Conservation (phyloP, 164 flowering plant species). For the Vitis cinerea region DNA sequence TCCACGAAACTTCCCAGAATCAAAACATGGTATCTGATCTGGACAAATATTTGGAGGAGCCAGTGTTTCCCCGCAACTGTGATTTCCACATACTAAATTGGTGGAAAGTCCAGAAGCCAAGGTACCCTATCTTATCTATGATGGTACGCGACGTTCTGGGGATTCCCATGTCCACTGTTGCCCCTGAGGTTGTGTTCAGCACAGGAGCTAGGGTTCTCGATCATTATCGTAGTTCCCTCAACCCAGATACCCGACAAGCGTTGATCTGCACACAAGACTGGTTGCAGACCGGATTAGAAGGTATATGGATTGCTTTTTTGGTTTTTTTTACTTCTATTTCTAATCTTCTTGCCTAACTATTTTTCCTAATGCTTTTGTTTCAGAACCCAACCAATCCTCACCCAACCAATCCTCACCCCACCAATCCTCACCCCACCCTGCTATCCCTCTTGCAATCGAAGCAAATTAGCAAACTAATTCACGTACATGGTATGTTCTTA, state of each 20-base stretch:
- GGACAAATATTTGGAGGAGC: constrained; percentile 74
- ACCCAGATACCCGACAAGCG: constrained; percentile 59
- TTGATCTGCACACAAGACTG: constrained; percentile 77
- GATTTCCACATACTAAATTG: constrained; percentile 71
- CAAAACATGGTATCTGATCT: constrained; percentile 53
- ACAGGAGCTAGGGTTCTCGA: constrained; percentile 53
- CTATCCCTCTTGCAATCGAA: constrained; percentile 14
- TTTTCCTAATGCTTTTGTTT: background rate
- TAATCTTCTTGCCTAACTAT: background rate
- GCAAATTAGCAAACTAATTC: constrained; percentile 2
- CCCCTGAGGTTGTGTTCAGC: constrained; percentile 43
- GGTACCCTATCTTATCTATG: constrained; percentile 70
- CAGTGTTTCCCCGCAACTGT: constrained; percentile 62
- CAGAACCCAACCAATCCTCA: constrained; percentile 19
- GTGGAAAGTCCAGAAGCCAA: constrained; percentile 81
- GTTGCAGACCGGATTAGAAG: constrained; percentile 50
- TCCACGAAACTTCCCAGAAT: constrained; percentile 52
- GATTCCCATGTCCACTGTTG: constrained; percentile 58
- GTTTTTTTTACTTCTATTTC: background rate
- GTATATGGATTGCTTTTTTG: constrained; percentile 19
- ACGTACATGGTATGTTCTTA: constrained; percentile 1
- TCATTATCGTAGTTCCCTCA: constrained; percentile 36
- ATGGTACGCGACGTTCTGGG: constrained; percentile 77
- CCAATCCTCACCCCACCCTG: constrained; percentile 10
- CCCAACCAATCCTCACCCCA: background rate